phyloP scores from a whole-genome alignment of 306 rosid genomes.

The Biancaea sappan region DNA sequence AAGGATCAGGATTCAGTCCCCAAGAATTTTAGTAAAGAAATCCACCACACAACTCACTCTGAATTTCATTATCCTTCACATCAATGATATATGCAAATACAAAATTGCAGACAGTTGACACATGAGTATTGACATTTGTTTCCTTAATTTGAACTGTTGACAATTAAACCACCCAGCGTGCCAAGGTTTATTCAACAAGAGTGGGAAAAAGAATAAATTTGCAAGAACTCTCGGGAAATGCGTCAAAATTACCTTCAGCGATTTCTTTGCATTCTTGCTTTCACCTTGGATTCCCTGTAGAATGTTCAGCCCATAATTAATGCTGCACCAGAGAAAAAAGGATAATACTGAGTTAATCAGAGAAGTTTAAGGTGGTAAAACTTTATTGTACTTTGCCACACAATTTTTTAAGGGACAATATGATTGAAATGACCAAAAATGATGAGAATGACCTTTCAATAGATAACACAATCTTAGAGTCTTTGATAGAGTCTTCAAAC shows the following conservation, averaged over 20 bases:
- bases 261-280: slow-evolving; percentile 74
- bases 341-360: slow-evolving; percentile 27
- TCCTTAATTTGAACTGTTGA: background rate
- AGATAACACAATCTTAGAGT: slow-evolving; percentile 64
- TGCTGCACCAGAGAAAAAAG: slow-evolving; percentile 54
- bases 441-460: slow-evolving; percentile 65
- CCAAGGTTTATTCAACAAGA: background rate
- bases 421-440: slow-evolving; percentile 15
- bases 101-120: background rate
- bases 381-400: background rate
- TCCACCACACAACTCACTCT: background rate
- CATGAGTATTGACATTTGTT: background rate
- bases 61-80: background rate
- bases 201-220: background rate
- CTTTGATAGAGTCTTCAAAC: slow-evolving; percentile 52
- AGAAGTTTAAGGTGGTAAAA: background rate
- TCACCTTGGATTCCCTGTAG: slow-evolving; percentile 77
- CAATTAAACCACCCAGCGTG: slow-evolving; percentile 9
- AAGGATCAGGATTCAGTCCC: too few relatives aligned
- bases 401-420: slow-evolving; percentile 1
- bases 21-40: background rate
- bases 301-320: slow-evolving; percentile 70
- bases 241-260: slow-evolving; percentile 64
- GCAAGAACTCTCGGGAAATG: background rate
- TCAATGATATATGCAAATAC: background rate